Conservation (phyloP, 305 asterid species). For the Stenogyne calaminthoides region DNA sequence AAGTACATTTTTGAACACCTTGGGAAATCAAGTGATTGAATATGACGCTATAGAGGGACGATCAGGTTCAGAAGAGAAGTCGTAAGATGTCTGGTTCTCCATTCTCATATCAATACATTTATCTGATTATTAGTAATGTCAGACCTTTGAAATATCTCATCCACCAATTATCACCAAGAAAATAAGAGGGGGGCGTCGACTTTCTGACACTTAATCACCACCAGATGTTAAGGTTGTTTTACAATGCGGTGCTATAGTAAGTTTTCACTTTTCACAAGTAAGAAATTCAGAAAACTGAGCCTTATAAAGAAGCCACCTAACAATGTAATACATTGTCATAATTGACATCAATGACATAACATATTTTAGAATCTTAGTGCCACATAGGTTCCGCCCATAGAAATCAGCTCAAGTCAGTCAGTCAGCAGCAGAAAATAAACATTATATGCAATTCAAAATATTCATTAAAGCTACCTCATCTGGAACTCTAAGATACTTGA, state of each 20-base stretch:
- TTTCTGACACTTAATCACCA: slow-evolving; percentile 9
- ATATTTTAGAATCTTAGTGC: neutral
- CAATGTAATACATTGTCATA: neutral
- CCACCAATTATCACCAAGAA: slow-evolving; percentile 15
- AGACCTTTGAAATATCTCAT: slow-evolving; percentile 9
- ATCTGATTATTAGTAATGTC: neutral
- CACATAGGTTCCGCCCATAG: neutral
- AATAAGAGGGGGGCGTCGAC: neutral
- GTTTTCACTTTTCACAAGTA: neutral
- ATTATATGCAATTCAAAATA: neutral
- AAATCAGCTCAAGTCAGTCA: slow-evolving; percentile 7
- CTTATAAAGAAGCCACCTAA: neutral
- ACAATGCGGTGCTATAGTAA: neutral
- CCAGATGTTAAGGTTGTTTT: slow-evolving; percentile 9
- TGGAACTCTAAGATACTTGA: slow-evolving; percentile 68
- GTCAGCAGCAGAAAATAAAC: neutral
- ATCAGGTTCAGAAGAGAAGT: neutral
- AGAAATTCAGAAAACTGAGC: slow-evolving; percentile 13
- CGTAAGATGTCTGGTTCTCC: neutral
- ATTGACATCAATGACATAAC: neutral
- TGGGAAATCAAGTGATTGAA: neutral
- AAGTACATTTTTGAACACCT: neutral
- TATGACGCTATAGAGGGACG: neutral
- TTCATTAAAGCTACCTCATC: slow-evolving; percentile 53
- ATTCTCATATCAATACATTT: neutral